A percentile compares a stretch with the other conserved stretches of the same genome.
Evolutionary conservation across 768 basidiomycete genomes (phyloP).

Genomic region (Floccularia luteovirens): DNA sequence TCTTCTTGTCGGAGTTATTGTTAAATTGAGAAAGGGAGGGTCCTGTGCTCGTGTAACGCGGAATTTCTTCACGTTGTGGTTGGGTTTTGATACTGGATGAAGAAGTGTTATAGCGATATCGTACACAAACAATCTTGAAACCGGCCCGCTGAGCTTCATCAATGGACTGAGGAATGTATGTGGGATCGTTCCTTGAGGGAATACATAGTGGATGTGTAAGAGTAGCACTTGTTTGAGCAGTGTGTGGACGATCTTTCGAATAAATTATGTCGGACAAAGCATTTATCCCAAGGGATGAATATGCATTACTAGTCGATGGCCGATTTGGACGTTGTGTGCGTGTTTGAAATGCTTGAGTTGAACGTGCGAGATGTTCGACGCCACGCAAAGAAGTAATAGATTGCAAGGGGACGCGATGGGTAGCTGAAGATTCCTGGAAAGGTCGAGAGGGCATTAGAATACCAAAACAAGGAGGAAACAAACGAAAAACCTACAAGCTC

Average conservation of each 20-base stretch:
- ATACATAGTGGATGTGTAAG: neutral
- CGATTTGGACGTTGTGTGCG: too few relatives aligned
- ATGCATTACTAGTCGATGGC: too few relatives aligned
- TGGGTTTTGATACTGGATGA: too few relatives aligned
- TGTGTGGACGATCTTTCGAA: too few relatives aligned
- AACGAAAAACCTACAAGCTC: slow-evolving; percentile 34
- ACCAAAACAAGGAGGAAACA: slow-evolving; percentile 1
- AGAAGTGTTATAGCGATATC: too few relatives aligned
- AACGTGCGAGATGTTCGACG: slow-evolving; percentile 27
- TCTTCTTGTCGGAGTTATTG: too few relatives aligned
- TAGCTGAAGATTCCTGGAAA: slow-evolving; percentile 28
- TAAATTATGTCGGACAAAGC: too few relatives aligned
- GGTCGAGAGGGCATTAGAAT: neutral
- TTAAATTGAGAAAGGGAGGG: too few relatives aligned
- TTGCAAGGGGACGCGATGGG: slow-evolving; percentile 30
- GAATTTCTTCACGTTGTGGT: too few relatives aligned
- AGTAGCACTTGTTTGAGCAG: too few relatives aligned
- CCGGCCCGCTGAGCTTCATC: slow-evolving; percentile 19
- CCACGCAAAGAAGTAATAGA: slow-evolving; percentile 35
- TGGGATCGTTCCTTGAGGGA: slow-evolving; percentile 2
- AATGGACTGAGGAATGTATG: slow-evolving; percentile 15
- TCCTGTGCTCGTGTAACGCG: slow-evolving; percentile 5
- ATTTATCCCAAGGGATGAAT: too few relatives aligned
- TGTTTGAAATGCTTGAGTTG: slow-evolving; percentile 3
- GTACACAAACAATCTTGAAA: slow-evolving; percentile 32